These are phyloP conservation scores for Persicaria maculosa DNA, from an alignment of 148 eudicot species.

Conservation along the genomic window DNA sequence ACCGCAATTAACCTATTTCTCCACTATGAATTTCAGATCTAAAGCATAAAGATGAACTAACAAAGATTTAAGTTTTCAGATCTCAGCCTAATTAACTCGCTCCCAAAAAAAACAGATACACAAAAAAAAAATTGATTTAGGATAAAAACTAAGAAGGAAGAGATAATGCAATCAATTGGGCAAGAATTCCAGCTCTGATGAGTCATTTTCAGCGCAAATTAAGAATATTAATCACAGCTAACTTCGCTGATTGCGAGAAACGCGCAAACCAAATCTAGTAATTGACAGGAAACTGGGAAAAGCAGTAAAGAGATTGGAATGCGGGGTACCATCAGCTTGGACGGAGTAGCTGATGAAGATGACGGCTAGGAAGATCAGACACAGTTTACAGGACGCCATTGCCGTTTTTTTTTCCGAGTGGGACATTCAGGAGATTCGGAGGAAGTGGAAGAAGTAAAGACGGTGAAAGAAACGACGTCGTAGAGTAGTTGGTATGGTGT, in stretches of 20 bases:
- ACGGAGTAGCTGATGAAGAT: not conserved
- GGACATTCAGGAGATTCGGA: not conserved
- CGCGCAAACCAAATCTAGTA: not conserved
- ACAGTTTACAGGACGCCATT: conserved; percentile 1
- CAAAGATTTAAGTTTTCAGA: not conserved
- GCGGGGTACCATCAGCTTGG: conserved; percentile 4
- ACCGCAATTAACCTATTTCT: not conserved
- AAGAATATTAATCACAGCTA: not conserved
- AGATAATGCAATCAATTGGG: not conserved
- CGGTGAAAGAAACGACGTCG: conserved; percentile 8
- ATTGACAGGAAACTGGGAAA: not conserved
- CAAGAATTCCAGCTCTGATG: not conserved
- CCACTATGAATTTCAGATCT: not conserved
- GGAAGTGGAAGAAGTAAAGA: not conserved
- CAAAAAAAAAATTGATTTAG: not conserved
- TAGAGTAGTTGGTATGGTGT: not conserved
- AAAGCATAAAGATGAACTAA: not conserved
- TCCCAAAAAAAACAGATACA: not conserved
- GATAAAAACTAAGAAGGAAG: too few species aligned
- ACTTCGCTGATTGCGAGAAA: not conserved
- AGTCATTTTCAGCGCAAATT: not conserved
- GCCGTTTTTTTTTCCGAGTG: not conserved
- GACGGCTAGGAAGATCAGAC: not conserved
- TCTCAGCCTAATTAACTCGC: not conserved
- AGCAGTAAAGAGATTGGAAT: not conserved